Conservation (phyloP, 371 early-diverging fungal species). For the Zopfochytrium polystomum region DNA sequence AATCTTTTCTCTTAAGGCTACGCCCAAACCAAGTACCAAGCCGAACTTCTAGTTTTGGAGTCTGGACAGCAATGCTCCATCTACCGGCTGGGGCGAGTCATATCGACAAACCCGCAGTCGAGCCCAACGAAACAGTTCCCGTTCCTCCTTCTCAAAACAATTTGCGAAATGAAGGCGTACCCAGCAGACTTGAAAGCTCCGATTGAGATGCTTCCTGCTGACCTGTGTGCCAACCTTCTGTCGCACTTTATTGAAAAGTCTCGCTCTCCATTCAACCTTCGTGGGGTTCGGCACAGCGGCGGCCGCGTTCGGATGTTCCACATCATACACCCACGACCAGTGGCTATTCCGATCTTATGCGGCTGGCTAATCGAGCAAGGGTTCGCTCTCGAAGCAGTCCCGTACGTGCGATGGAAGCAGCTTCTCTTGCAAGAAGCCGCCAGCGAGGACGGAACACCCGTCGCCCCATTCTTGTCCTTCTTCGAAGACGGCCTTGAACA, state of each 20-base stretch:
- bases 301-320: neutral
- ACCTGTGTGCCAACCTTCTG: neutral
- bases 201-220: neutral
- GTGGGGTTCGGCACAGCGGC: neutral
- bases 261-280: neutral
- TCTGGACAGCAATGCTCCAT: neutral
- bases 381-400: neutral
- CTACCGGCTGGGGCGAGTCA: slow-evolving; percentile 4
- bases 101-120: neutral
- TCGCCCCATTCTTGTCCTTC: neutral
- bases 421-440: neutral
- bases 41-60: slow-evolving; percentile 2
- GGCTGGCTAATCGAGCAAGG: slow-evolving; percentile 1
- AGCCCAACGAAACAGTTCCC: neutral
- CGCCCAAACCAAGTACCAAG: neutral
- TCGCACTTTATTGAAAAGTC: neutral
- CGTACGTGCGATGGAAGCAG: neutral
- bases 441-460: neutral
- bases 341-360: neutral
- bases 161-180: neutral
- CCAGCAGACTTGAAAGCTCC: slow-evolving; percentile 1
- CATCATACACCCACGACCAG: neutral
- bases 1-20: neutral
- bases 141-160: neutral
- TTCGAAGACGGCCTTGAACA: slow-evolving; percentile 2